Evolutionary conservation across 352 stramenopile genomes (phyloP), one percentile per base, ranked within the genome.

Genomic region (Phytopythium delawarense): DNA sequence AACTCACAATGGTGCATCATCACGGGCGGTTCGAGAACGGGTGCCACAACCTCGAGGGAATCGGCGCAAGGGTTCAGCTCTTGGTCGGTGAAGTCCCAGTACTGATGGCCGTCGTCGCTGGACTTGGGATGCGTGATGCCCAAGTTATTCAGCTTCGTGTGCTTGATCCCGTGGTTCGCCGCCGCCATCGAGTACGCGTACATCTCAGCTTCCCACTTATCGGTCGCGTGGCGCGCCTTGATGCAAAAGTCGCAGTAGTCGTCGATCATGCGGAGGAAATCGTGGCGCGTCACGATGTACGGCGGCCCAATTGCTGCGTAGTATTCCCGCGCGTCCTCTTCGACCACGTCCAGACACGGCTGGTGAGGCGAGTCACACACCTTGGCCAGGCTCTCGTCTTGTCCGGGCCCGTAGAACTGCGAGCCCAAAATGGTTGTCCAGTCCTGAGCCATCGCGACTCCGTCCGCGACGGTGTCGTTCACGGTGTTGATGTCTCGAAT

Each of bases 181-280:
- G 70, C 75, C 23, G 75, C 74, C 46, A 85, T 42, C 4, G 71
- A 65, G 60, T 81, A 87, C 34, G 66, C 78, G 44, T 80, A 78
- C 78, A 85, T 87, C 60, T 87, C 78, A 23, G 72, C 66, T 67
- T 81, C 83, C 71, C 75, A 87, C 21, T 68, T 48, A 8, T 57
- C 32, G 20, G 58, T 46, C 62, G 69, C 11, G 79, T 84, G 61
- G 42, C 7, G 42, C 18, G 42, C 42, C n/a, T 12, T 20, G 42
- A 48, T n/a, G 20, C 42, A 48, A 18, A 48, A 48, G 5, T 7
- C 42, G 42, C 42, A 48, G 42, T 48, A 48, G 42, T 48, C 20
- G 20, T 48, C 42, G 18, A 48, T 8, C 42, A 48, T 48, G 1
- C 42, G 42, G 16, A 48, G 15, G 20, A 48, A 48, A 16, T 48